Conservation (phyloP, 1,284 basidiomycete genomes). For the Cryptococcus sp. region DNA sequence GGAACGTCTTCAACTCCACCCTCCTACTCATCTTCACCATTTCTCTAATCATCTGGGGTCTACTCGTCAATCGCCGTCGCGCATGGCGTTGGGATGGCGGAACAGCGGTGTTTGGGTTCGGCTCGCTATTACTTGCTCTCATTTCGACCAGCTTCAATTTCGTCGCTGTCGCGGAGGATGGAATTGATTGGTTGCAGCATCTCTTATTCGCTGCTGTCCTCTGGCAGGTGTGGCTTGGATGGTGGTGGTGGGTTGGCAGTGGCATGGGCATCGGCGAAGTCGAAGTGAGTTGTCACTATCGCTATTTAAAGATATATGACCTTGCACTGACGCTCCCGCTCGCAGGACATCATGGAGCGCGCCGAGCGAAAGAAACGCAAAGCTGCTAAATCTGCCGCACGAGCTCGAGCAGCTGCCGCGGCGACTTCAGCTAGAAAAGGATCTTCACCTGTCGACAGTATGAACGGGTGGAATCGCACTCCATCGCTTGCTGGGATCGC, state of each 20-base stretch:
- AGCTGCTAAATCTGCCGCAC: conserved; percentile 29
- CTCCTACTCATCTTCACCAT: conserved; percentile 90
- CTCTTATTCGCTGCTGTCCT: conserved; percentile 83
- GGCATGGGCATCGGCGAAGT: conserved; percentile 65
- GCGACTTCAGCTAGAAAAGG: background rate
- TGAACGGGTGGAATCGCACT: conserved; percentile 9
- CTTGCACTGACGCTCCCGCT: background rate
- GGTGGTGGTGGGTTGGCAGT: conserved; percentile 98
- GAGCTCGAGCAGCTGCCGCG: conserved; percentile 14
- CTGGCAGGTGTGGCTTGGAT: conserved; percentile 81
- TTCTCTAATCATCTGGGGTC: conserved; percentile 90
- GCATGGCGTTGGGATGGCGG: conserved; percentile 97
- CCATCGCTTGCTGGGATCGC: conserved; percentile 28
- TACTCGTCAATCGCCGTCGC: conserved; percentile 80
- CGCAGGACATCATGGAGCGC: conserved; percentile 50
- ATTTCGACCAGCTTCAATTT: conserved; percentile 81
- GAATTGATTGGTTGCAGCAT: conserved; percentile 80
- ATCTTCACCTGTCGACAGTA: background rate
- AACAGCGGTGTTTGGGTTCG: conserved; percentile 88
- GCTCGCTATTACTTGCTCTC: conserved; percentile 74
- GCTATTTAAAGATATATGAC: background rate
- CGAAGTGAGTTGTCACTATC: conserved; percentile 36
- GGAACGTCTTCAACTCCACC: conserved; percentile 93
- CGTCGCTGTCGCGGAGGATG: conserved; percentile 77
- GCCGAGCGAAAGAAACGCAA: conserved; percentile 45